Percentiles rank a stretch among this genome's conserved stretches.
These are phyloP conservation scores for Streptanthus diversifolius DNA, from an alignment of 345 rosid genomes.

Conservation along the genomic window DNA sequence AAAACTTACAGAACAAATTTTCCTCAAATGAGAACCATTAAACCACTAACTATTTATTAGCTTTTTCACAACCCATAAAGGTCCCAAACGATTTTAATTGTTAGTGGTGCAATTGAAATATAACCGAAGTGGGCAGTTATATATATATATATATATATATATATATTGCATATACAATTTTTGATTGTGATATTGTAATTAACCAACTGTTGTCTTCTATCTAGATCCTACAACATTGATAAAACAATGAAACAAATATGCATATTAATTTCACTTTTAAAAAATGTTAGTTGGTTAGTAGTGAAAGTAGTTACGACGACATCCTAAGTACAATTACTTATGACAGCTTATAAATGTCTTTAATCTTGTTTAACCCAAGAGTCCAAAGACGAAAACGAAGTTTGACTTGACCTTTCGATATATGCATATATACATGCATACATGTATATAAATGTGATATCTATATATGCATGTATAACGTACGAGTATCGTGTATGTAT, in stretches of 20 bases:
- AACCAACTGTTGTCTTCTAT: slow-evolving; percentile 19
- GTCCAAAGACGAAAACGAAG: neutral
- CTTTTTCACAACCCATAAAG: neutral
- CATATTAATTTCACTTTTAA: neutral
- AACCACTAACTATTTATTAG: no score
- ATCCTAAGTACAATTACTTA: slow-evolving; percentile 1
- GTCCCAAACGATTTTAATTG: neutral
- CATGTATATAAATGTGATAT: neutral
- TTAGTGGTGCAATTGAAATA: slow-evolving; percentile 8
- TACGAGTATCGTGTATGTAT: neutral
- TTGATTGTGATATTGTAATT: neutral
- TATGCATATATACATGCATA: neutral
- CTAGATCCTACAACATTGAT: slow-evolving; percentile 2
- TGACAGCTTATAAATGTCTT: slow-evolving; percentile 23
- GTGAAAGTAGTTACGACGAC: slow-evolving; percentile 24
- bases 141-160: neutral
- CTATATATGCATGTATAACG: neutral
- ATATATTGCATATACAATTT: neutral
- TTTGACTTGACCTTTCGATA: slow-evolving; percentile 20
- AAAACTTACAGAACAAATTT: no score
- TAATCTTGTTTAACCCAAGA: slow-evolving; percentile 23
- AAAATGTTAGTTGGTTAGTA: slow-evolving; percentile 21
- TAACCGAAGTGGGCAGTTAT: slow-evolving; percentile 11
- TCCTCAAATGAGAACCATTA: no score
- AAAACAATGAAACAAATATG: neutral